Conservation (phyloP, 257 asterid genomes). For the Fraxinus anomala region DNA sequence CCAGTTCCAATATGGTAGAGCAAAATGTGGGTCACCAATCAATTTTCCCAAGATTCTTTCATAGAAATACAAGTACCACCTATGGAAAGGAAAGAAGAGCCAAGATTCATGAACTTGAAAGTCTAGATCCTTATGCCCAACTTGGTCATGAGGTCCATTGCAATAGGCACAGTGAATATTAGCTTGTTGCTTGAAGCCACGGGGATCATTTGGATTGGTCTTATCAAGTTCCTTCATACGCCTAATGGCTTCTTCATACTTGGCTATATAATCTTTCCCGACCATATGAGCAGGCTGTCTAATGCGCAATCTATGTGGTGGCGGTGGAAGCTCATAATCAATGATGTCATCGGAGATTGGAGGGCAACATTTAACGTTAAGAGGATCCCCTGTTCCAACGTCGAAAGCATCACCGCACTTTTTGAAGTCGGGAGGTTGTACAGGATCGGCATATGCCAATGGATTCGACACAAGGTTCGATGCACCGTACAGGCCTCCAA, state of each 20-base stretch:
- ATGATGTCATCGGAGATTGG: conserved; percentile 25
- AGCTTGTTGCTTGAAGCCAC: conserved; percentile 53
- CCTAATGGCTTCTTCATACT: conserved; percentile 39
- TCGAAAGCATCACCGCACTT: conserved; percentile 32
- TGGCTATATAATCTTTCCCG: conserved; percentile 26
- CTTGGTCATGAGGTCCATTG: conserved; percentile 51
- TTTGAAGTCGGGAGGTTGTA: conserved; percentile 13
- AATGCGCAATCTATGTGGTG: conserved; percentile 8
- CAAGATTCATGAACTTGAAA: conserved; percentile 42
- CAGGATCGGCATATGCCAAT: neutral
- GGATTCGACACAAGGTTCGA: neutral
- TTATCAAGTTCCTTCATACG: conserved; percentile 37
- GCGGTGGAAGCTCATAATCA: conserved; percentile 38
- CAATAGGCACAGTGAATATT: conserved; percentile 56
- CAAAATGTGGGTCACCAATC: conserved; percentile 39
- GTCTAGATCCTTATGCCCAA: conserved; percentile 28
- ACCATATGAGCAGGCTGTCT: conserved; percentile 48
- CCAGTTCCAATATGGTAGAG: conserved; percentile 44
- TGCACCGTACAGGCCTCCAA: neutral
- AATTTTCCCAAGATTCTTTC: conserved; percentile 43
- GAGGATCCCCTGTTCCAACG: neutral
- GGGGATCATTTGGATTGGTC: conserved; percentile 51
- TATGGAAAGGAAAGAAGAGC: conserved; percentile 55
- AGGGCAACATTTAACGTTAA: conserved; percentile 49
- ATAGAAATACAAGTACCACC: conserved; percentile 52